Percentiles rank a stretch among this genome's conserved stretches.
Evolutionary conservation across 768 basidiomycete species (phyloP).

Genomic region (Podaxis sp.): DNA sequence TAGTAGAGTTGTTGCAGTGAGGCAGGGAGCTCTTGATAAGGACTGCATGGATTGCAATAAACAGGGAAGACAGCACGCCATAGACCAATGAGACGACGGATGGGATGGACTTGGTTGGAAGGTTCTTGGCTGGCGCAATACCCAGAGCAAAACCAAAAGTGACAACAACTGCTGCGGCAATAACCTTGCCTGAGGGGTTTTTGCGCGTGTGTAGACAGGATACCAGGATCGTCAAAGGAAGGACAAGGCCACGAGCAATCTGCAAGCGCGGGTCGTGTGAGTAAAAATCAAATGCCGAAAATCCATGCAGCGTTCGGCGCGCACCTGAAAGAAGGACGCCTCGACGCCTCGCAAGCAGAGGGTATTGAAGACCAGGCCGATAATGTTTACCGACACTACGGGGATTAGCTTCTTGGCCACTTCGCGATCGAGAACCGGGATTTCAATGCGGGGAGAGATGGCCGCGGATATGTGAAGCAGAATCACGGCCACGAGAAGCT

Average conservation of each 20-base stretch:
- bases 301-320: background rate
- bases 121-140: constrained; percentile 52
- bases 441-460: constrained; percentile 48
- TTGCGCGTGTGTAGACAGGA: constrained; percentile 60
- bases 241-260: constrained; percentile 83
- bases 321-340: constrained; percentile 78
- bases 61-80: constrained; percentile 69
- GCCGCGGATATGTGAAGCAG: constrained; percentile 57
- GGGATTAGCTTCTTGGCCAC: constrained; percentile 60
- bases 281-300: background rate
- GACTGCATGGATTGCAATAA: constrained; percentile 75
- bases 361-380: constrained; percentile 77
- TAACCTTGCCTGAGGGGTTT: constrained; percentile 51
- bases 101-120: constrained; percentile 43
- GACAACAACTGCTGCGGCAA: constrained; percentile 62
- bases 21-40: constrained; percentile 72
- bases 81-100: constrained; percentile 63
- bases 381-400: constrained; percentile 67
- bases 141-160: constrained; percentile 79
- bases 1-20: constrained; percentile 67
- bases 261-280: constrained; percentile 25
- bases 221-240: constrained; percentile 79
- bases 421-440: constrained; percentile 53
- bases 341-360: constrained; percentile 78
- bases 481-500: constrained; percentile 67